Percentiles rank a stretch among this genome's conserved stretches.
Conservation (phyloP, 148 eudicot species). For the Drosera capensis region DNA sequence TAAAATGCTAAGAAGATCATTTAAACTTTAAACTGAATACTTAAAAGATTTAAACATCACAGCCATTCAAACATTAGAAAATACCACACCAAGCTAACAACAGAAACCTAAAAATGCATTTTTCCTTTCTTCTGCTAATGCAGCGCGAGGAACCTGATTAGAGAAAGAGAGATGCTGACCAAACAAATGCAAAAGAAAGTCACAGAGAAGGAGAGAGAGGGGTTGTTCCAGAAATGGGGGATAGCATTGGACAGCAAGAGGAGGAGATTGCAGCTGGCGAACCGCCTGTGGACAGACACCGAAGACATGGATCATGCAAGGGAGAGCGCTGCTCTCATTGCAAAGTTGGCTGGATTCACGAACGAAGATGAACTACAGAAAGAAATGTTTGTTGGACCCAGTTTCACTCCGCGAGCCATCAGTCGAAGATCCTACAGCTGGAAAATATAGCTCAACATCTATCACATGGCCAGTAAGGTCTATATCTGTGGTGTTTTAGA, state of each 20-base stretch:
- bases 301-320: conserved; percentile 51
- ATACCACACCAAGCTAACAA: too few relatives aligned
- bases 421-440: conserved; percentile 41
- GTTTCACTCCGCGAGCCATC: conserved; percentile 22
- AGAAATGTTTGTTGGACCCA: conserved; percentile 78
- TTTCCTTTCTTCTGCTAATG: neutral
- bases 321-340: conserved; percentile 70
- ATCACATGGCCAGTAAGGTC: too few relatives aligned
- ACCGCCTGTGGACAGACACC: conserved; percentile 43
- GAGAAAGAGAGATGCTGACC: conserved; percentile 64
- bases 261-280: conserved; percentile 52
- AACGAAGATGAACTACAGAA: conserved; percentile 48
- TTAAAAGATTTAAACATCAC: too few relatives aligned
- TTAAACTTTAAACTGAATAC: too few relatives aligned
- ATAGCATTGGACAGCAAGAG: conserved; percentile 50
- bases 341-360: conserved; percentile 53
- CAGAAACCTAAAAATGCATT: too few relatives aligned
- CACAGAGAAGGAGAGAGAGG: conserved; percentile 44
- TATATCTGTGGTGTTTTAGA: too few relatives aligned
- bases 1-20: too few relatives aligned
- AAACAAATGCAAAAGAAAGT: conserved; percentile 51
- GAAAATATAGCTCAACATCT: conserved; percentile 16
- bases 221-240: conserved; percentile 59
- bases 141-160: conserved; percentile 49
- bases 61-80: too few relatives aligned